Evolutionary conservation across 75 land plant genomes (phyloP).

Genomic region (Sequoiadendron giganteum): DNA sequence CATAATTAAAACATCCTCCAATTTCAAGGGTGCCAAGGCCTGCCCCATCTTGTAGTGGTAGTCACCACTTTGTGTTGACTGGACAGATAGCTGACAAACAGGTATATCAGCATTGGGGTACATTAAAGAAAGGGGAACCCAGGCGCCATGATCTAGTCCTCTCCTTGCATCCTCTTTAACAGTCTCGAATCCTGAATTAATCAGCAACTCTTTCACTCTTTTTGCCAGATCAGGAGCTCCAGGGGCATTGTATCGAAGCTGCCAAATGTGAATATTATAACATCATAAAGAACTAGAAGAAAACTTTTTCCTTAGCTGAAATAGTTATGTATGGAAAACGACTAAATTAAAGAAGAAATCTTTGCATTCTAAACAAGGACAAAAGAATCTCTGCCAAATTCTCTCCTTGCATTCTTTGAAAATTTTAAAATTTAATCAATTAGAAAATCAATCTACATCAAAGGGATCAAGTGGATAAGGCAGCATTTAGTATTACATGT

Average conservation of each 20-base stretch:
- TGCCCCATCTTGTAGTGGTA: slow-evolving; percentile 78
- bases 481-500: neutral
- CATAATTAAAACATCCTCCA: slow-evolving; percentile 76
- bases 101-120: slow-evolving; percentile 88
- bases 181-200: slow-evolving; percentile 49
- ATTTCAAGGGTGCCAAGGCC: slow-evolving; percentile 76
- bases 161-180: slow-evolving; percentile 61
- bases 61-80: slow-evolving; percentile 47
- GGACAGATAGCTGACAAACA: slow-evolving; percentile 82
- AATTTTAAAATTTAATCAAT: neutral
- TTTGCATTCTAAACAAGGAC: neutral
- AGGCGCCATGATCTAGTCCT: slow-evolving; percentile 92
- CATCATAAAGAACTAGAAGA: neutral
- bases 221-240: slow-evolving; percentile 73
- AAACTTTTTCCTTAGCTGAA: neutral
- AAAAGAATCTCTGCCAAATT: neutral
- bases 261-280: neutral
- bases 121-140: slow-evolving; percentile 91
- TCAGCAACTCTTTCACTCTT: slow-evolving; percentile 64
- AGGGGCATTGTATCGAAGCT: slow-evolving; percentile 89
- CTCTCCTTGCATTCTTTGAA: neutral
- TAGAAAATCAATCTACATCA: neutral
- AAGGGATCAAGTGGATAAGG: neutral
- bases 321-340: neutral
- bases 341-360: neutral